Evolutionary conservation across 495 filamentous ascomycete genomes (phyloP).

Genomic region (Aspergillus diversus): DNA sequence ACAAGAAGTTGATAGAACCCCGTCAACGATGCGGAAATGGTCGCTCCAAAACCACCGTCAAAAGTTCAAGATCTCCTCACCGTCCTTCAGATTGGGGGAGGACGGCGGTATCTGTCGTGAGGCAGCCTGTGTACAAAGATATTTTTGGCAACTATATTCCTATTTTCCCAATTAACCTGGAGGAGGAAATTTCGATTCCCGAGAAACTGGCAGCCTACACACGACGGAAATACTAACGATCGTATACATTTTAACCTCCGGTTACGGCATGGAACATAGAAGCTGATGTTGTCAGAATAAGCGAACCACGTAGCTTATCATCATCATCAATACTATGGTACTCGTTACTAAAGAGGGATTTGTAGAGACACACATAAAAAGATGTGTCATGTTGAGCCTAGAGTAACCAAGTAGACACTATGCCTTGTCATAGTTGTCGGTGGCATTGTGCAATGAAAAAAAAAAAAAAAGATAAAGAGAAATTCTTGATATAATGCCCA

Average conservation of each 20-base stretch:
- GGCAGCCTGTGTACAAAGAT: constrained; percentile 7
- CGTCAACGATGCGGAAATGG: too few relatives aligned
- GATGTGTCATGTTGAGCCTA: neutral
- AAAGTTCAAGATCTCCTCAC: too few relatives aligned
- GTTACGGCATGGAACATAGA: neutral
- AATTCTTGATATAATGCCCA: neutral
- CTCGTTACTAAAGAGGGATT: too few relatives aligned
- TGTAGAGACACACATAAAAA: too few relatives aligned
- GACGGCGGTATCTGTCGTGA: constrained; percentile 3
- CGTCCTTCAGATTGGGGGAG: neutral
- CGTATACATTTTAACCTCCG: too few relatives aligned
- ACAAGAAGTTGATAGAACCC: too few relatives aligned
- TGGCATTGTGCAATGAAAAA: neutral
- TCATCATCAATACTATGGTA: too few relatives aligned
- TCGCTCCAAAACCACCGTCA: too few relatives aligned
- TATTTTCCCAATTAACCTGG: neutral
- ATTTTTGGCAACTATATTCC: constrained; percentile 7
- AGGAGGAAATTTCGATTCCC: neutral
- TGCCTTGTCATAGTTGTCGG: neutral
- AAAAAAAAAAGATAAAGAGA: neutral
- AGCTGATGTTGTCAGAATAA: neutral
- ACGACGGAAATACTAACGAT: too few relatives aligned
- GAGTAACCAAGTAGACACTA: neutral
- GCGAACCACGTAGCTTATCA: neutral
- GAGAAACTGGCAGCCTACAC: neutral